A percentile compares a stretch with the other conserved stretches of the same genome.
phyloP scores from a whole-genome alignment of 2,329 filamentous ascomycete genomes.

The Neospermospora avenae region DNA sequence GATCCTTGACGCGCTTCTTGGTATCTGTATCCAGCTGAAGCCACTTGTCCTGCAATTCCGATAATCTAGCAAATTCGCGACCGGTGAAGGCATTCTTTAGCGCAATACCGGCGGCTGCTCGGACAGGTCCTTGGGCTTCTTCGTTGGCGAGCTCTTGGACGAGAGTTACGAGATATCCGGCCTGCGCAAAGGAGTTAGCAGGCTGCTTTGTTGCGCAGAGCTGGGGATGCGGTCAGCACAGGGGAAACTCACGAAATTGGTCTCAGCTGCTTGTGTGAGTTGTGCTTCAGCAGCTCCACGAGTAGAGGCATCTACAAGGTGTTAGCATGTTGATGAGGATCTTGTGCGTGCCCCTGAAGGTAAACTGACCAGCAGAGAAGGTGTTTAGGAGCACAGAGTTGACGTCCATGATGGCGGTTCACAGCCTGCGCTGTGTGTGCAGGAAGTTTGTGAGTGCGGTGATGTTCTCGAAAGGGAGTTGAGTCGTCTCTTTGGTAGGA shows the following conservation, averaged over 20 bases:
- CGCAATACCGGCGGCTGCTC: constrained; percentile 91
- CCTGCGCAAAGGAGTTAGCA: constrained; percentile 49
- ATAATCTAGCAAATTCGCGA: constrained; percentile 82
- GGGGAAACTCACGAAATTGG: constrained; percentile 77
- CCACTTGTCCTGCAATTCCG: constrained; percentile 93
- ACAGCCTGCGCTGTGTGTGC: constrained; percentile 27
- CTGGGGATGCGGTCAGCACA: constrained; percentile 31
- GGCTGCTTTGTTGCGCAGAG: constrained; percentile 18
- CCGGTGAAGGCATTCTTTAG: constrained; percentile 98
- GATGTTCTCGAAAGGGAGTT: constrained; percentile 7
- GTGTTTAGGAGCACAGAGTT: constrained; percentile 97
- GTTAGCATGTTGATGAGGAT: constrained; percentile 33
- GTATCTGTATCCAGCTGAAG: constrained; percentile 76
- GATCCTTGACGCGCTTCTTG: constrained; percentile 83
- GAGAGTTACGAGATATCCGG: constrained; percentile 87
- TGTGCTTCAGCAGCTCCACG: constrained; percentile 93
- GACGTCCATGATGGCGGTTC: constrained; percentile 75
- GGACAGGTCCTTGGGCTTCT: constrained; percentile 74
- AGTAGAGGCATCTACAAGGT: constrained; percentile 71
- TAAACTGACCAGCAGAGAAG: constrained; percentile 78
- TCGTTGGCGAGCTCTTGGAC: constrained; percentile 95
- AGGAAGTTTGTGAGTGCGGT: constrained; percentile 14
- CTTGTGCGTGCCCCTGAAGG: constrained; percentile 4
- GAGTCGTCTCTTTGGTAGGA: constrained; percentile 10
- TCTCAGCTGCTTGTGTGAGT: constrained; percentile 86